phyloP scores from a whole-genome alignment of 2,329 filamentous ascomycete genomes.

The Huntiella omanensis region DNA sequence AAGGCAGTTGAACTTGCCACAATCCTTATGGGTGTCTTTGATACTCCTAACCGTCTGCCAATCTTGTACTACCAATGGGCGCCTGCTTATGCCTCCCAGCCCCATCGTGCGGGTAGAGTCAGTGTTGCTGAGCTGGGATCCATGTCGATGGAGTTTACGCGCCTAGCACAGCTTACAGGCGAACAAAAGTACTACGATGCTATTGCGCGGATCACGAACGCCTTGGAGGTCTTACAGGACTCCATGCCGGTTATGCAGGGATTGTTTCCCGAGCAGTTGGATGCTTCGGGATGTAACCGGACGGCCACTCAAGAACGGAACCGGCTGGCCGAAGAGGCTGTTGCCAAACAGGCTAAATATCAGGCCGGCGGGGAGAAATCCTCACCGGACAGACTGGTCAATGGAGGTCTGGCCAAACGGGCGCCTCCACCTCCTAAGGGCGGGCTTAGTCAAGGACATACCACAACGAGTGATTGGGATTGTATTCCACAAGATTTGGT shows the following conservation, averaged over 20 bases:
- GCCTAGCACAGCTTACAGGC: slow-evolving; percentile 68
- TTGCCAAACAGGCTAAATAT: slow-evolving; percentile 2
- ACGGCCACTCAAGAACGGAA: slow-evolving; percentile 20
- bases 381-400: background rate
- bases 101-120: slow-evolving; percentile 41
- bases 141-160: slow-evolving; percentile 73
- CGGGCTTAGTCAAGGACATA: background rate
- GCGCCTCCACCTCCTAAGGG: background rate
- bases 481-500: slow-evolving; percentile 43
- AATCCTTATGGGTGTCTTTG: slow-evolving; percentile 64
- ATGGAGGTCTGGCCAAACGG: background rate
- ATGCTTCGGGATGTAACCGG: slow-evolving; percentile 61
- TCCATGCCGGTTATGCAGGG: slow-evolving; percentile 50
- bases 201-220: slow-evolving; percentile 66
- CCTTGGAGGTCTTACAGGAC: slow-evolving; percentile 56
- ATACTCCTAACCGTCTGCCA: slow-evolving; percentile 90
- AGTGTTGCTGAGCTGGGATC: slow-evolving; percentile 57
- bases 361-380: background rate
- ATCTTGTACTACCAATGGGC: slow-evolving; percentile 63
- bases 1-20: slow-evolving; percentile 68
- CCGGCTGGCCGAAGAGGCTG: slow-evolving; percentile 6
- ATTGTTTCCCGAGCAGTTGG: slow-evolving; percentile 58
- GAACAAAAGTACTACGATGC: slow-evolving; percentile 78
- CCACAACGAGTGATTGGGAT: slow-evolving; percentile 15
- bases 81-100: slow-evolving; percentile 41